These are phyloP conservation scores for Talaromyces rugulosus DNA, from an alignment of 2,329 filamentous ascomycete species.

Conservation along the genomic window DNA sequence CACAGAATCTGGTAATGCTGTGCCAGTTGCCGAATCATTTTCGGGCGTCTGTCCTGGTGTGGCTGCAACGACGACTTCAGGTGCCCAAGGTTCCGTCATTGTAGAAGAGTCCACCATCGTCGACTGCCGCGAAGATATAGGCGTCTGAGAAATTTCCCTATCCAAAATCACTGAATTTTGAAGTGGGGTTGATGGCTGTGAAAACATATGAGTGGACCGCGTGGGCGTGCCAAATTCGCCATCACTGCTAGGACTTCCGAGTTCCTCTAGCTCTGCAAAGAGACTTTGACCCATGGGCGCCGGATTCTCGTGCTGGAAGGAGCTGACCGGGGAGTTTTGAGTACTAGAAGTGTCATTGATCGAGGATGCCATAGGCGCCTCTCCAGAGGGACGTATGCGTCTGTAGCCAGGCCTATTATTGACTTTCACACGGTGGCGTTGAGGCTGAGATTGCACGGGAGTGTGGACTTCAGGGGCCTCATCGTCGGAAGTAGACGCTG, in stretches of 20 bases:
- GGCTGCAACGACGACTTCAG: neutral
- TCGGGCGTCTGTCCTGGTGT: neutral
- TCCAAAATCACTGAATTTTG: conserved; percentile 25
- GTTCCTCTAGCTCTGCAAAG: conserved; percentile 82
- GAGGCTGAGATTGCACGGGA: conserved; percentile 58
- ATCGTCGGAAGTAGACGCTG: conserved; percentile 78
- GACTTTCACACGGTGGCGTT: conserved; percentile 68
- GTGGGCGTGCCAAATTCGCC: conserved; percentile 52
- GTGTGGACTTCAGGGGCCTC: conserved; percentile 68
- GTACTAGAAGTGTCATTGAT: conserved; percentile 29
- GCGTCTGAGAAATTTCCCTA: conserved; percentile 28
- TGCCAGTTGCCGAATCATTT: conserved; percentile 5
- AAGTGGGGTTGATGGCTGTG: conserved; percentile 38
- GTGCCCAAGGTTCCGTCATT: conserved; percentile 60
- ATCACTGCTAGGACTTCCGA: conserved; percentile 68
- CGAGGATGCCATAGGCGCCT: conserved; percentile 33
- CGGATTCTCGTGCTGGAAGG: conserved; percentile 44
- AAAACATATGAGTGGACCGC: conserved; percentile 26
- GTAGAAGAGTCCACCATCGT: conserved; percentile 57
- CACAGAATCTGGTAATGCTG: conserved; percentile 23
- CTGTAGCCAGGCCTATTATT: conserved; percentile 62
- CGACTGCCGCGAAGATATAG: conserved; percentile 23
- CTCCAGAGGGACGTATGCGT: conserved; percentile 51
- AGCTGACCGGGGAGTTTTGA: conserved; percentile 51
- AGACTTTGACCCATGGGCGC: conserved; percentile 68